Base-by-base conservation (phyloP, 148 eudicot species). In the Rheum nobile region DNA sequence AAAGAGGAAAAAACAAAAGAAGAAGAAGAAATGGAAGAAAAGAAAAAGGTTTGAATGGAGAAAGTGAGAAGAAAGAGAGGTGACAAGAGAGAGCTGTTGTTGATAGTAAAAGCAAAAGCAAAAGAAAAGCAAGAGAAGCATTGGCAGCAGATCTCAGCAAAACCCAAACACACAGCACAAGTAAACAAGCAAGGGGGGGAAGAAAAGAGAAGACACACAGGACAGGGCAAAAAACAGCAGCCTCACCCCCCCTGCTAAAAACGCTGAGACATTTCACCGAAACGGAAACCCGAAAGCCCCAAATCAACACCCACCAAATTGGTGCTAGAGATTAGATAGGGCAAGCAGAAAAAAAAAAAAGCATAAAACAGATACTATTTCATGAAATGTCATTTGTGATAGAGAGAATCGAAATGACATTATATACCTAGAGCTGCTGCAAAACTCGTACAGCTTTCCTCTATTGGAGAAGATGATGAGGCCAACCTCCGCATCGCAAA, bases 391-490 rank as follows among this genome's bases (percentile, higher is more conserved):
- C 6, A 8, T 41, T 41, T 5, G 43, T 41, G 10, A 8, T 41
- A 41, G 43, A 41, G 43, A 41, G 43, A 41, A 5, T 41, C 10
- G 43, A 41, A n/a, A n/a, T n/a, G 26, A 10, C 48, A 43, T 2
- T 47, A 41, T 57, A 16, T 82, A 87, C 90, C 90, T 87, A 74
- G 90, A 80, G 75, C 82, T 81, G 59, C 86, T 82, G 87, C 88
- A 87, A 44, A 87, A 87, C 67, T 87, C 88, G 67, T 81, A 87
- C 32, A 87, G 84, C 76, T 86, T 86, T 57, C 90, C 90, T 48
- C 84, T 52, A 76, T 81, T 87, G 39, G 90, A 87, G 88, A 87
- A 87, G 90, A 87, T 83, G 82, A 87, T 84, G 73, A 86, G 85
- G 70, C 84, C 89, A 79, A 86, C 85, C 70, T 86, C 89, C 57